Conservation (phyloP, 2,329 filamentous ascomycete species). For the Blumeriella jaapii region DNA sequence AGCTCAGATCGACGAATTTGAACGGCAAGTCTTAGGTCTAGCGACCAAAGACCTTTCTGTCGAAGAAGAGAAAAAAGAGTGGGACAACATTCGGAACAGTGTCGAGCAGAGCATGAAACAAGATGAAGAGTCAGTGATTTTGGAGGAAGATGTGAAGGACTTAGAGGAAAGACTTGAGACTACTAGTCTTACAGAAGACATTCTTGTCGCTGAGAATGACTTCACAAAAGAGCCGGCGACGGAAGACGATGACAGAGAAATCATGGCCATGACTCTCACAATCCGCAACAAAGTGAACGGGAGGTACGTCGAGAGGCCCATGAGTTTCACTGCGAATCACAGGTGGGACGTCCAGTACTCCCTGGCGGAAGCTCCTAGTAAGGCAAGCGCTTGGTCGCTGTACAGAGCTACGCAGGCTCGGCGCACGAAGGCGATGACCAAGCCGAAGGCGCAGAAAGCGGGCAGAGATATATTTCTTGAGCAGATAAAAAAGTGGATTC, state of each 20-base stretch:
- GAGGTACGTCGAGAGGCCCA: conserved; percentile 48
- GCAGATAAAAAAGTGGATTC: too few relatives aligned
- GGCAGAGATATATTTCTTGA: too few relatives aligned
- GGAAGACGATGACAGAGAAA: too few relatives aligned
- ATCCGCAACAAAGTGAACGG: conserved; percentile 64
- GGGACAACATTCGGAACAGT: conserved; percentile 24
- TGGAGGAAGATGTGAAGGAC: background rate
- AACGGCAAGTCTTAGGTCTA: conserved; percentile 48
- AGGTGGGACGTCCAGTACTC: conserved; percentile 71
- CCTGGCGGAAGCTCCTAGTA: conserved; percentile 47
- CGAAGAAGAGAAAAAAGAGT: conserved; percentile 21
- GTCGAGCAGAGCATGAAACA: conserved; percentile 25
- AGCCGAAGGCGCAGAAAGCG: conserved; percentile 16
- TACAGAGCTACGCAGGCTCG: conserved; percentile 47
- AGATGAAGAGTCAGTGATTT: conserved; percentile 14
- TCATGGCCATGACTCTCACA: conserved; percentile 49
- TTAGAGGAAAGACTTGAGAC: too few relatives aligned
- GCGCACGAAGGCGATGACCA: conserved; percentile 36
- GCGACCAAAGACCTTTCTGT: conserved; percentile 17
- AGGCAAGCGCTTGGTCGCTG: conserved; percentile 33
- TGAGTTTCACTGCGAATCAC: conserved; percentile 32
- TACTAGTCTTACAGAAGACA: too few relatives aligned
- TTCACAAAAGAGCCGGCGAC: too few relatives aligned
- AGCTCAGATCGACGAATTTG: conserved; percentile 55
- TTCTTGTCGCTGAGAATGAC: too few relatives aligned